These are phyloP conservation scores for Mortierella claussenii DNA, from an alignment of 192 early-diverging fungal genomes.

Conservation along the genomic window DNA sequence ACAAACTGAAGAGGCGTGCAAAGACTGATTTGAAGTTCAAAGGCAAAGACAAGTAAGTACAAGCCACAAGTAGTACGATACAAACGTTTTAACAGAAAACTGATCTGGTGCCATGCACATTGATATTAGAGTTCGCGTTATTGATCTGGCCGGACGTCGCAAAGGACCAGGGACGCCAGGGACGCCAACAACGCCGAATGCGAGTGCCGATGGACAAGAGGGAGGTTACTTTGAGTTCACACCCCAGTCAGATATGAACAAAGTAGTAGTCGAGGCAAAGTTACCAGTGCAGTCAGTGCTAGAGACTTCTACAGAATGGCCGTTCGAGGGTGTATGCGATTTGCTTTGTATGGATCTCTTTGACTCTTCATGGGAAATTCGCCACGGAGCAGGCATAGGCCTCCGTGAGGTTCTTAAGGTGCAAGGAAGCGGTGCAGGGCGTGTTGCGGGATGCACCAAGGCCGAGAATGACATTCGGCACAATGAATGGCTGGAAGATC, in stretches of 20 bases:
- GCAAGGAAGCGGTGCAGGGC: slow-evolving; percentile 88
- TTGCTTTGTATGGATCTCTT: slow-evolving; percentile 67
- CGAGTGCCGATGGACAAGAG: slow-evolving; percentile 45
- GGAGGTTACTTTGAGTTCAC: slow-evolving; percentile 65
- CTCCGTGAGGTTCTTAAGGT: slow-evolving; percentile 87
- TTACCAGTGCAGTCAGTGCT: slow-evolving; percentile 50
- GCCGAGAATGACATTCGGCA: slow-evolving; percentile 75
- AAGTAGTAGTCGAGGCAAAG: slow-evolving; percentile 79
- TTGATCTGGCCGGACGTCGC: slow-evolving; percentile 45
- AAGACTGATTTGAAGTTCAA: slow-evolving; percentile 82
- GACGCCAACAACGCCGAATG: slow-evolving; percentile 25
- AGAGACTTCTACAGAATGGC: slow-evolving; percentile 60
- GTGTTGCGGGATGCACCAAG: slow-evolving; percentile 61
- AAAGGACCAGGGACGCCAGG: slow-evolving; percentile 44
- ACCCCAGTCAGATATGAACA: slow-evolving; percentile 66
- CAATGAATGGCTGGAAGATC: slow-evolving; percentile 86
- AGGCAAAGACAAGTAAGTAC: slow-evolving; percentile 73
- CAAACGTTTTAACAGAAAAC: not conserved
- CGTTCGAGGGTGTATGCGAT: slow-evolving; percentile 68
- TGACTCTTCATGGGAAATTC: slow-evolving; percentile 87
- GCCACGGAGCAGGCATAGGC: slow-evolving; percentile 97
- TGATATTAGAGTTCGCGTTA: slow-evolving; percentile 55
- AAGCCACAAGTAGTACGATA: not conserved
- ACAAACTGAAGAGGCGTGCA: slow-evolving; percentile 88
- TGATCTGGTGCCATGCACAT: not conserved